Conservation (phyloP, 192 early-diverging fungal genomes). For the Backusella circina region DNA sequence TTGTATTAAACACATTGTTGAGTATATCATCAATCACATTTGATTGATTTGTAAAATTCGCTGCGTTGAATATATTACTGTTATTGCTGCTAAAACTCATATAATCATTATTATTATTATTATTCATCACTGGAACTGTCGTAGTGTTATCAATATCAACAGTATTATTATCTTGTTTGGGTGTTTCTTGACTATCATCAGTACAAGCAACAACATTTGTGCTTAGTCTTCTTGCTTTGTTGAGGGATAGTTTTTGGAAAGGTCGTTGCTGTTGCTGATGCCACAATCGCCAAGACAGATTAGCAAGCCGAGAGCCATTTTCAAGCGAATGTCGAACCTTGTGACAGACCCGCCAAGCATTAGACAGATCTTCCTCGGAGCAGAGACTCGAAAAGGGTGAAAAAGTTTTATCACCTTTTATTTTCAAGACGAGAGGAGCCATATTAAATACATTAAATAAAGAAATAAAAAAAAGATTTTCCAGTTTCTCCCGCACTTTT, state of each 20-base stretch:
- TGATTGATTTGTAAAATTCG: neutral
- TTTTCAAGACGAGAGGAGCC: slow-evolving; percentile 68
- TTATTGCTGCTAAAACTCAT: slow-evolving; percentile 20
- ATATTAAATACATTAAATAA: slow-evolving; percentile 31
- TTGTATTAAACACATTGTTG: neutral
- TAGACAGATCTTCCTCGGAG: slow-evolving; percentile 70
- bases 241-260: neutral
- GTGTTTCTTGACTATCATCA: neutral
- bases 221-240: neutral
- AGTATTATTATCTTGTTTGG: neutral
- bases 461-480: neutral
- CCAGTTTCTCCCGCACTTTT: neutral
- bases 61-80: neutral
- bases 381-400: slow-evolving; percentile 69
- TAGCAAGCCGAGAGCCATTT: slow-evolving; percentile 77
- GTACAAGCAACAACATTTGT: neutral
- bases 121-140: neutral
- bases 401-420: slow-evolving; percentile 74
- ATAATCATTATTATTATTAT: slow-evolving; percentile 11
- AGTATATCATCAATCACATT: neutral
- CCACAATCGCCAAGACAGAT: slow-evolving; percentile 86
- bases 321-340: slow-evolving; percentile 84
- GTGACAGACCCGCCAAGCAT: slow-evolving; percentile 79
- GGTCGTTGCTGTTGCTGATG: slow-evolving; percentile 34
- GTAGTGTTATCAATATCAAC: neutral